Conservation (phyloP, 345 rosid species). For the Capsella bursapastoris region DNA sequence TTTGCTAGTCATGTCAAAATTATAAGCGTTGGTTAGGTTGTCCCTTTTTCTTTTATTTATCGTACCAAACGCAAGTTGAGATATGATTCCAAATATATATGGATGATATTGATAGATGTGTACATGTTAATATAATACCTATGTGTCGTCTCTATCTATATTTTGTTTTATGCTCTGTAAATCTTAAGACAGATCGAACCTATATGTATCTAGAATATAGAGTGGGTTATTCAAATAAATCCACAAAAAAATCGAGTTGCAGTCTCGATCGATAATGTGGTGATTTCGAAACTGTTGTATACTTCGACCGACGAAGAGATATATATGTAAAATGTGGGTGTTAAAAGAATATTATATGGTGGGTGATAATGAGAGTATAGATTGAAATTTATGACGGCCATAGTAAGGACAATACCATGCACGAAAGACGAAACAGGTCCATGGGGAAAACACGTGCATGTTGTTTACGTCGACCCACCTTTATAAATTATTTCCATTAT, state of each 20-base stretch:
- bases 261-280: neutral
- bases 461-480: constrained; percentile 44
- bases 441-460: constrained; percentile 47
- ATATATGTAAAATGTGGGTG: neutral
- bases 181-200: neutral
- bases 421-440: constrained; percentile 46
- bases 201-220: neutral
- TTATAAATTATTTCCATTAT: constrained; percentile 33
- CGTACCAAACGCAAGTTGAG: constrained; percentile 41
- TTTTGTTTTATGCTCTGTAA: neutral
- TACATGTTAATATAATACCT: constrained; percentile 12
- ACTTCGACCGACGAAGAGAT: constrained; percentile 18
- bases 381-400: constrained; percentile 38
- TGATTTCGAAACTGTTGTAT: constrained; percentile 2
- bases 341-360: constrained; percentile 31
- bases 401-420: constrained; percentile 41
- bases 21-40: constrained; percentile 44
- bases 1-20: constrained; percentile 33
- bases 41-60: constrained; percentile 47
- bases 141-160: constrained; percentile 17
- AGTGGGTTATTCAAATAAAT: neutral
- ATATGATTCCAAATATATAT: constrained; percentile 25
- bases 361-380: constrained; percentile 34
- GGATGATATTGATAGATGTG: neutral
- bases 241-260: neutral